Base-by-base conservation (phyloP, 2,329 filamentous ascomycete species). In the Tolypocladium pustulatum region DNA sequence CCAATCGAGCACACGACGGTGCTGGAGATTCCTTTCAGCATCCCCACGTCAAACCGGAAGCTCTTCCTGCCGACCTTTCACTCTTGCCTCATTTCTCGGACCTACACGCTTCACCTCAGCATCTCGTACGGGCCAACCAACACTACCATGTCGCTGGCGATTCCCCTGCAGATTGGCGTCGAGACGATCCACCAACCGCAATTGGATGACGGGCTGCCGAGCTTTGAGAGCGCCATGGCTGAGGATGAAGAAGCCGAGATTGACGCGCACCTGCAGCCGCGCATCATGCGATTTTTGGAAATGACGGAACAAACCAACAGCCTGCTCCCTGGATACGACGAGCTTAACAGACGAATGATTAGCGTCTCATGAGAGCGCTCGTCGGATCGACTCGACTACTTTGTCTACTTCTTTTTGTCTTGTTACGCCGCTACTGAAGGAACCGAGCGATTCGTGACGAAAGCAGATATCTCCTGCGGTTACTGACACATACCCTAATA, bases 1-100 rank as follows among this genome's bases (percentile, higher is more conserved):
- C 69, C 70, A 1, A 61, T 76, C 62, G 69, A 67, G 60, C 73
- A 81, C 65, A 70, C 72, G 0, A 68, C 80, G 0, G 68, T 68
- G 5, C 62, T 84, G 12, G 69, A 75, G 49, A 66, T 85, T 1
- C 80, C 81, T 1, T 71, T 85, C 59, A 66, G 69, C 20, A 67
- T 84, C 37, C 79, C 81, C 4, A 67, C 71, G 10, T 66, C 69
- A 34, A 77, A 75, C 68, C 78, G 75, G 65, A 81, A 78, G 67
- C 72, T 76, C 10, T 81, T 83, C 63, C 61, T 84, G 27, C 82
- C 82, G 0, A 80, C 79, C 6, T 85, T 84, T 65, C 80, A 84
- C 71, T 80, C 78, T 10, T 85, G 82, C 71, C 77, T 84, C 67
- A 72, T 76, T 41, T 80, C 79, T 9, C 78, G 82, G 32, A 76